Evolutionary conservation across 164 flowering plant genomes (phyloP).

Genomic region (Chimonanthus praecox): DNA sequence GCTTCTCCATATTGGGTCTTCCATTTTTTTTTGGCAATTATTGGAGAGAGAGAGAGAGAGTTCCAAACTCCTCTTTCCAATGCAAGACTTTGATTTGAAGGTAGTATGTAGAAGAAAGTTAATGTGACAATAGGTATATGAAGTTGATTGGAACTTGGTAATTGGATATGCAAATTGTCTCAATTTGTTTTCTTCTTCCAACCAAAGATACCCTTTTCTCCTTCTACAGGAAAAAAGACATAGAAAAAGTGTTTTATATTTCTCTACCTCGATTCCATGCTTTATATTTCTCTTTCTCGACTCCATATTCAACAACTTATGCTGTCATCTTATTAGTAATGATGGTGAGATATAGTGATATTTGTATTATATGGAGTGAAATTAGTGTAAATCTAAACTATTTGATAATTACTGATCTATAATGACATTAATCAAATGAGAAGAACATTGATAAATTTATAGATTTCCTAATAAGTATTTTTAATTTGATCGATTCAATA

Average conservation of each 20-base stretch:
- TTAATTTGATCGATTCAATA: neutral
- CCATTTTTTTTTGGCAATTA: no score
- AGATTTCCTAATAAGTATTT: neutral
- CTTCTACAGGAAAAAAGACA: neutral
- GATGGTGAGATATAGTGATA: no score
- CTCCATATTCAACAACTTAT: slow-evolving; percentile 3
- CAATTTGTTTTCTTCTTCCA: slow-evolving; percentile 5
- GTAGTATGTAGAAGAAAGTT: neutral
- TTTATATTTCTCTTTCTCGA: neutral
- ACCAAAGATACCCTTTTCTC: neutral
- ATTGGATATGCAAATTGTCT: neutral
- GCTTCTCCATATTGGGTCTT: no score
- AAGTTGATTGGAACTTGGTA: neutral
- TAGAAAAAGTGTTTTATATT: neutral
- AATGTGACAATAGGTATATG: neutral
- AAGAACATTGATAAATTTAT: slow-evolving; percentile 1
- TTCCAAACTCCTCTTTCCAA: neutral
- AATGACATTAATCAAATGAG: neutral
- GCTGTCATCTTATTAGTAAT: neutral
- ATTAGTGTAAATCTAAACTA: neutral
- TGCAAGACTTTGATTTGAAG: neutral
- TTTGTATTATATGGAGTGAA: slow-evolving; percentile 4
- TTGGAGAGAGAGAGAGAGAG: neutral
- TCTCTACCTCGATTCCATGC: neutral
- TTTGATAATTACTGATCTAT: neutral